Evolutionary conservation across 257 asterid species (phyloP), one percentile per base, ranked within the genome.

Genomic region (Jaltomata sinuosa): DNA sequence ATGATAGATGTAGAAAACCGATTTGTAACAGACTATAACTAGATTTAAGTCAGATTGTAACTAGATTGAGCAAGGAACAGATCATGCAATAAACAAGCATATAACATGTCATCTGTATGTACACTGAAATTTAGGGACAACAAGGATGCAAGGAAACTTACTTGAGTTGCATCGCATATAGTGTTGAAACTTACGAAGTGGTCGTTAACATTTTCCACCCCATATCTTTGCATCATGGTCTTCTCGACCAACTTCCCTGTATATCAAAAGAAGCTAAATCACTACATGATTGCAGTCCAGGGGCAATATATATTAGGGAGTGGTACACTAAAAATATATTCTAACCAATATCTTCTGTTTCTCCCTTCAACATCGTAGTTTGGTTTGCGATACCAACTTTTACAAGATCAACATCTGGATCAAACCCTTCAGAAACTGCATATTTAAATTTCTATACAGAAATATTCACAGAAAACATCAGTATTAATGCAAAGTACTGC

Each of bases 371-470:
- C 99, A 94, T 97, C 12, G 99, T 97, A 59, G 99, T 97, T 90
- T 97, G 99, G 89, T 97, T 97, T n/a, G 99, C 99, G 87, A 97
- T 92, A 84, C 99, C 99, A 87, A 89, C 87, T 94, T 94, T 97
- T 27, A 85, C 89, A 71, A 97, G 98, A 87, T 97, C 98, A 57
- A 85, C 61, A 76, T 76, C 81, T 0, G 81, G 81, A 76, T 76
- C 61, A 49, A 97, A 97, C 82, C 98, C 99, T 74, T 92, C 22
- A 77, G 99, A 97, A 77, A 94, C 90, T 0, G 97, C 98, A 87
- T 40, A 76, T 85, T 97, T 95, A 84, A 94, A 97, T 93, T 95
- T 97, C 99, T 97, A 93, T 91, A 89, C 74, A 83, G 49, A 84
- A 84, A 89, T 72, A 50, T 59, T 32, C 71, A 21, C 77, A 62